Evolutionary conservation across 2,329 filamentous ascomycete species (phyloP).

Genomic region (Colletotrichum musicola): DNA sequence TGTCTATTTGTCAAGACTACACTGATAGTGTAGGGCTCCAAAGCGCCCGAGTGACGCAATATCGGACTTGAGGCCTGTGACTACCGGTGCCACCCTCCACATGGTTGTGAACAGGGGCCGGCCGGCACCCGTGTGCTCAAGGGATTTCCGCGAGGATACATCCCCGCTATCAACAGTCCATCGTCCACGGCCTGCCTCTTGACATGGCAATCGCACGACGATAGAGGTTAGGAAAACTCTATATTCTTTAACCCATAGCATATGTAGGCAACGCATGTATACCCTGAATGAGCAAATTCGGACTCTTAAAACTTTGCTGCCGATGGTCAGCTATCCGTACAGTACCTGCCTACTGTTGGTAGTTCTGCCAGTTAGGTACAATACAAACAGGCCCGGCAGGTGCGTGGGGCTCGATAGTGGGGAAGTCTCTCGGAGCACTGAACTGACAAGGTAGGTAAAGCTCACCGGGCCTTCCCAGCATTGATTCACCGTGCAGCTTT

Average conservation of each 20-base stretch:
- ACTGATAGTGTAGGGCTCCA: not conserved
- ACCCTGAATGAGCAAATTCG: too few relatives aligned
- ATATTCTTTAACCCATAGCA: too few relatives aligned
- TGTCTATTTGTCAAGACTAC: not conserved
- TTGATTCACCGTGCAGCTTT: slow-evolving; percentile 11
- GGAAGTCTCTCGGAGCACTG: slow-evolving; percentile 12
- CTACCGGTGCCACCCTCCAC: slow-evolving; percentile 6
- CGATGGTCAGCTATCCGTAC: too few relatives aligned
- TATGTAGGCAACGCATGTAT: too few relatives aligned
- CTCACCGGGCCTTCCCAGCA: slow-evolving; percentile 27
- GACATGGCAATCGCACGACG: too few relatives aligned
- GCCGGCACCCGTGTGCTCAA: not conserved
- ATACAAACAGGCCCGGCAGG: too few relatives aligned
- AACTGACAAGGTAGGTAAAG: not conserved
- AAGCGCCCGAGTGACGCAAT: slow-evolving; percentile 32
- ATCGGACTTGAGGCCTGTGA: not conserved
- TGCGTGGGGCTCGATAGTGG: not conserved
- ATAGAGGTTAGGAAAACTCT: too few relatives aligned
- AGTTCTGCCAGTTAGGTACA: too few relatives aligned
- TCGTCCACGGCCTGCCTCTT: too few relatives aligned
- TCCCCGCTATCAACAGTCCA: not conserved
- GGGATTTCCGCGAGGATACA: not conserved
- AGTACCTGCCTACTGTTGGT: too few relatives aligned
- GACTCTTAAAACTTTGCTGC: too few relatives aligned
- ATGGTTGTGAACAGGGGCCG: not conserved